phyloP scores from a whole-genome alignment of 192 early-diverging fungal species.

The Podila horticola region DNA sequence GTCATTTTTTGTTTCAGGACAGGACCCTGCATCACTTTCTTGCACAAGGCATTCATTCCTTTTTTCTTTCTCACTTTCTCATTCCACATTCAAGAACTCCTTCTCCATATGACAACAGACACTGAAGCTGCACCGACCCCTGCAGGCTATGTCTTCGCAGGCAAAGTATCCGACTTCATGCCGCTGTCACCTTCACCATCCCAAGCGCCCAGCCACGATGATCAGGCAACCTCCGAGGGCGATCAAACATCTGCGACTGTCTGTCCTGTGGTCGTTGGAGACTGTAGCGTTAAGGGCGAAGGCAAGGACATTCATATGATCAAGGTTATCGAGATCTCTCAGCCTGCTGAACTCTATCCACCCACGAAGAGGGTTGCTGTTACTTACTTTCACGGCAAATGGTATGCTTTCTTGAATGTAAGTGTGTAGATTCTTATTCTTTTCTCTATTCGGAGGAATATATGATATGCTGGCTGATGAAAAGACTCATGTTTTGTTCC shows the following conservation, averaged over 20 bases:
- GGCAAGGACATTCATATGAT: conserved; percentile 15
- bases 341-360: conserved; percentile 42
- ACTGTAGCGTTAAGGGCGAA: not conserved
- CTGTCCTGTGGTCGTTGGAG: not conserved
- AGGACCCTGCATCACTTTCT: not conserved
- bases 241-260: not conserved
- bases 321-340: conserved; percentile 42
- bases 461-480: no score
- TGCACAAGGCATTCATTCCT: not conserved
- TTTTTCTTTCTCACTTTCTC: not conserved
- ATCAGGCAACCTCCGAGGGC: not conserved
- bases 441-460: not conserved
- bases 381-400: conserved; percentile 37
- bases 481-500: no score
- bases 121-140: not conserved
- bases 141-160: conserved; percentile 24
- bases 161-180: conserved; percentile 27
- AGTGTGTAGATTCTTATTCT: not conserved
- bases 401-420: conserved; percentile 51
- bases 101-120: not conserved
- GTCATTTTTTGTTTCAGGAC: not conserved
- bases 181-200: not conserved
- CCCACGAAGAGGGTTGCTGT: conserved; percentile 38
- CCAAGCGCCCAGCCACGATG: no score
- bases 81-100: not conserved